Percentiles rank a stretch among this genome's conserved stretches.
Evolutionary conservation across 169 alveolate genomes (phyloP).

Genomic region (Plasmodium blacklocki): DNA sequence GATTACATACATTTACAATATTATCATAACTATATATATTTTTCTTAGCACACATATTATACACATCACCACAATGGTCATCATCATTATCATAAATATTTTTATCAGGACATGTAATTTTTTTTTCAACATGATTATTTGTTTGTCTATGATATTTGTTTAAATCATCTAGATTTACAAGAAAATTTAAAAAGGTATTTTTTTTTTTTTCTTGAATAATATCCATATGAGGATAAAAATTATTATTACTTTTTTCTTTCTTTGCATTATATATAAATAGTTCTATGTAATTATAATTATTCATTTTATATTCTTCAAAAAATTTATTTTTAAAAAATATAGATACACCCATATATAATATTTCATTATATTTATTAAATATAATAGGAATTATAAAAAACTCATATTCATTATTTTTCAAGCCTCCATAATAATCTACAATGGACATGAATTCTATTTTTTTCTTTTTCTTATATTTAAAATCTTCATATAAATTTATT

Average conservation of each 20-base stretch:
- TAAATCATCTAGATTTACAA: constrained; percentile 35
- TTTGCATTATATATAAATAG: constrained; percentile 24
- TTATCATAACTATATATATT: not conserved
- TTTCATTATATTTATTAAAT: constrained; percentile 57
- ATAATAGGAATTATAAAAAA: constrained; percentile 54
- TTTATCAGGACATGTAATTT: not conserved
- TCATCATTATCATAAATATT: not conserved
- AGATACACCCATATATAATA: constrained; percentile 62
- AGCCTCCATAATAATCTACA: constrained; percentile 53
- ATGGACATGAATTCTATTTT: constrained; percentile 17
- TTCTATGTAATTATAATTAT: constrained; percentile 62
- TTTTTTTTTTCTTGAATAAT: not conserved
- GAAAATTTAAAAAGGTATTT: constrained; percentile 11
- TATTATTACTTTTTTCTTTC: not conserved
- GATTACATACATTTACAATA: not conserved
- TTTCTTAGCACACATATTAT: not conserved
- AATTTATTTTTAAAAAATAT: constrained; percentile 42
- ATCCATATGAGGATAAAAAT: constrained; percentile 3
- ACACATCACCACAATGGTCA: not conserved
- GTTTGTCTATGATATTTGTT: not conserved
- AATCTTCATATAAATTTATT: constrained; percentile 53
- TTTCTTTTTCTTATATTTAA: constrained; percentile 52
- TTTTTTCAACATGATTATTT: not conserved
- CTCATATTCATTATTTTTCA: constrained; percentile 48
- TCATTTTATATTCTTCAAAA: constrained; percentile 33